Evolutionary conservation across 768 basidiomycete genomes (phyloP).

Genomic region (Trametes cubensis): DNA sequence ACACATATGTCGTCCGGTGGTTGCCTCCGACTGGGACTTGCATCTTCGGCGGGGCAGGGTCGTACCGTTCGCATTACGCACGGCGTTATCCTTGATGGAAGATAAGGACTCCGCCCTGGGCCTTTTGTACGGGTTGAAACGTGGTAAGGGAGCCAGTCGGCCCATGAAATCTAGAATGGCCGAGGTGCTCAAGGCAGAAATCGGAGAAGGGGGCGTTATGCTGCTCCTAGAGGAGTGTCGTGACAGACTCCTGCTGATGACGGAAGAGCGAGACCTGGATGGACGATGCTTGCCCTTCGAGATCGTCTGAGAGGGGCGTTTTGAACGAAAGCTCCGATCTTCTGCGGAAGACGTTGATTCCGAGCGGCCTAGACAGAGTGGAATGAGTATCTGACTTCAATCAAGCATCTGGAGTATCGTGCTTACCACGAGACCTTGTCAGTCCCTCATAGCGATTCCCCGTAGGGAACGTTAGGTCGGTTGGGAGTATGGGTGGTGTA

Average conservation of each 20-base stretch:
- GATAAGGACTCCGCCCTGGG: conserved; percentile 36
- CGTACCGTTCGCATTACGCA: background rate
- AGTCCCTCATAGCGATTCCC: background rate
- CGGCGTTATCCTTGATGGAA: conserved; percentile 13
- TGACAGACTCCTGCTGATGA: background rate
- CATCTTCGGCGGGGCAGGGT: background rate
- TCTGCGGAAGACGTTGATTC: background rate
- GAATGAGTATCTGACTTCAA: no score
- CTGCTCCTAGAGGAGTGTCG: background rate
- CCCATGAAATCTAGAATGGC: background rate
- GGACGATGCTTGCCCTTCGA: background rate
- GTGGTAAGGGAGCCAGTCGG: conserved; percentile 30
- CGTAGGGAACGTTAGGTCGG: background rate
- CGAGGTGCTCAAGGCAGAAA: background rate
- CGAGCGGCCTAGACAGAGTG: background rate
- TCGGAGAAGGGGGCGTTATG: background rate
- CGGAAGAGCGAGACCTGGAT: conserved; percentile 5
- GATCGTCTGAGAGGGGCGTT: no score
- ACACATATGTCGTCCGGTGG: background rate
- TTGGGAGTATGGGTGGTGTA: background rate
- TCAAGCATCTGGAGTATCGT: background rate
- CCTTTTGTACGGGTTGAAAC: conserved; percentile 33
- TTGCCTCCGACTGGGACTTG: conserved; percentile 4
- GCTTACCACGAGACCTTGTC: background rate
- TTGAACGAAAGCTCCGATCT: background rate